phyloP scores from a whole-genome alignment of 2,329 filamentous ascomycete genomes.

The Cordyceps militaris region DNA sequence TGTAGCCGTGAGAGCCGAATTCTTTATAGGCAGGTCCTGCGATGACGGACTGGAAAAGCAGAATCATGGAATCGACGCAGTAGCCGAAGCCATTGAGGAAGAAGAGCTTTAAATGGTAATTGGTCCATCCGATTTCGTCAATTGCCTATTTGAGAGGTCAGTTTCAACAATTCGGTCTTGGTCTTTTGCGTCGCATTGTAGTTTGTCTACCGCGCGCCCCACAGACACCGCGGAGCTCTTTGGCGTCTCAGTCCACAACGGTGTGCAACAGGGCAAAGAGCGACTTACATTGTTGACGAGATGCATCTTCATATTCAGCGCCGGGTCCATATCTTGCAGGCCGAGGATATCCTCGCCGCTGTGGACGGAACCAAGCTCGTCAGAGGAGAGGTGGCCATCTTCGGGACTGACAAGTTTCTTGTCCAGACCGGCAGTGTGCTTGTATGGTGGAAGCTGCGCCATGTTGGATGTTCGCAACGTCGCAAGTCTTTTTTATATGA shows the following conservation, averaged over 20 bases:
- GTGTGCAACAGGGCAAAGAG: not conserved
- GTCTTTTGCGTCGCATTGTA: not conserved
- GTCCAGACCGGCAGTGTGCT: not conserved
- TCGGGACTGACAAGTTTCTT: conserved; percentile 7
- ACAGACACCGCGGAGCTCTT: too few species aligned
- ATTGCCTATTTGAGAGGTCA: conserved; percentile 29
- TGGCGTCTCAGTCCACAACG: not conserved
- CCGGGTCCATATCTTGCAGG: conserved; percentile 52
- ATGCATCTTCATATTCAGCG: conserved; percentile 60
- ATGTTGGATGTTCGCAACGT: not conserved
- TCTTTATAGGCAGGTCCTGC: conserved; percentile 51
- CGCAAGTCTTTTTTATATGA: not conserved
- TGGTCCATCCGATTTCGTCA: conserved; percentile 55
- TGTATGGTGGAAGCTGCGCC: conserved; percentile 9
- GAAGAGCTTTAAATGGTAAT: conserved; percentile 53
- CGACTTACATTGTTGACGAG: conserved; percentile 56
- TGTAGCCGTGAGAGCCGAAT: conserved; percentile 48
- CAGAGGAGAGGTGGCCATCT: not conserved
- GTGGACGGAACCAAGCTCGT: conserved; percentile 15
- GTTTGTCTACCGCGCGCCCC: not conserved
- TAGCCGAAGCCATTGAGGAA: conserved; percentile 56
- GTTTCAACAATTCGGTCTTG: not conserved
- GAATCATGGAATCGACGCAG: conserved; percentile 40
- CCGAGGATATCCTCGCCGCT: conserved; percentile 45
- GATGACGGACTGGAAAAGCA: conserved; percentile 56